These are phyloP conservation scores for Backusella sp. DNA, from an alignment of 192 early-diverging fungal species.

Conservation along the genomic window DNA sequence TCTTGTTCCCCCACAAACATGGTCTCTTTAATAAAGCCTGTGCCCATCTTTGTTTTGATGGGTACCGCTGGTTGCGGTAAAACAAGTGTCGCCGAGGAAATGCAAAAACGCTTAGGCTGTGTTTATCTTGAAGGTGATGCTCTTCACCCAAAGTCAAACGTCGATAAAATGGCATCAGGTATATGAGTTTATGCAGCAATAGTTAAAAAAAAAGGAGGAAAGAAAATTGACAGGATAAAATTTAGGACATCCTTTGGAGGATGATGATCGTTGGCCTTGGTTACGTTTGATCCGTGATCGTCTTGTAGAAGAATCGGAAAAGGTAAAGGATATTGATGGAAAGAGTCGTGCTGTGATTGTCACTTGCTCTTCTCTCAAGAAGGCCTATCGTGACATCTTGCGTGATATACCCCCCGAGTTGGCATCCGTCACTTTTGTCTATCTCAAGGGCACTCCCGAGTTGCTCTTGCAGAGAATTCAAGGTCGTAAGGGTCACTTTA, in stretches of 20 bases:
- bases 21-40: conserved; percentile 26
- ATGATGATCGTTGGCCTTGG: conserved; percentile 72
- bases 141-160: conserved; percentile 56
- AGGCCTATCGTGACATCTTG: conserved; percentile 64
- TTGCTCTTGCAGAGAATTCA: conserved; percentile 46
- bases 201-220: not conserved
- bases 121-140: conserved; percentile 65
- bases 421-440: conserved; percentile 50
- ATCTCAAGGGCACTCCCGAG: conserved; percentile 50
- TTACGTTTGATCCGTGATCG: conserved; percentile 46
- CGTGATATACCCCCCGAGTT: conserved; percentile 25
- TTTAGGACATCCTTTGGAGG: conserved; percentile 45
- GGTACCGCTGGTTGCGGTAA: conserved; percentile 69
- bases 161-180: conserved; percentile 65
- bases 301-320: conserved; percentile 30
- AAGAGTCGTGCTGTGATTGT: conserved; percentile 47
- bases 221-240: not conserved
- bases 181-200: not conserved
- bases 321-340: conserved; percentile 19
- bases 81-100: conserved; percentile 45
- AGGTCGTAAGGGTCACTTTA: conserved; percentile 58
- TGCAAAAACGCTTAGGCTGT: conserved; percentile 42
- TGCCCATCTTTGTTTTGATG: conserved; percentile 57
- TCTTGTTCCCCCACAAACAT: not conserved
- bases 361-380: conserved; percentile 63